Conservation (phyloP, 305 asterid species). For the Euphrasia arctica region DNA sequence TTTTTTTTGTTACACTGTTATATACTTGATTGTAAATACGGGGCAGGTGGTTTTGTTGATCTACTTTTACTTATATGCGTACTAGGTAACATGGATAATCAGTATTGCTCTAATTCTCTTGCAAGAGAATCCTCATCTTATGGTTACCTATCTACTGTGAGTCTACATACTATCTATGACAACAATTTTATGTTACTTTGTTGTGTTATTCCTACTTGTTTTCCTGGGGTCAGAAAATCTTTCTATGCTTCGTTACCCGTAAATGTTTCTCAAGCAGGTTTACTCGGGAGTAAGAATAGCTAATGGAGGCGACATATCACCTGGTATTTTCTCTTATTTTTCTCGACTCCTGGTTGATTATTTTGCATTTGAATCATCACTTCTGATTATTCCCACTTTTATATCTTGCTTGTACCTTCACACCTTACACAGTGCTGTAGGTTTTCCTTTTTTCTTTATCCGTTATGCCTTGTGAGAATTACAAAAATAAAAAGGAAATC, state of each 20-base stretch:
- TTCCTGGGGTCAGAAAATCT: background rate
- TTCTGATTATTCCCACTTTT: background rate
- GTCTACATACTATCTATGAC: slow-evolving; percentile 18
- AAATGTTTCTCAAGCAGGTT: slow-evolving; percentile 42
- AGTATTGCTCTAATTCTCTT: slow-evolving; percentile 21
- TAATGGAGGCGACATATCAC: slow-evolving; percentile 34
- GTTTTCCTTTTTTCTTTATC: background rate
- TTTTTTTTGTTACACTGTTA: background rate
- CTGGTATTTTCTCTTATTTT: slow-evolving; percentile 29
- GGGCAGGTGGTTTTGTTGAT: slow-evolving; percentile 7
- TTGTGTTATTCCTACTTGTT: background rate
- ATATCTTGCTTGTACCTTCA: background rate
- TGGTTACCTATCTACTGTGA: slow-evolving; percentile 28
- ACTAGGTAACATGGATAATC: slow-evolving; percentile 24
- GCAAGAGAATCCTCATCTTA: background rate
- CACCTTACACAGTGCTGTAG: slow-evolving; percentile 2
- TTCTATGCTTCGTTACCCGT: slow-evolving; percentile 5
- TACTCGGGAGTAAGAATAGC: slow-evolving; percentile 31
- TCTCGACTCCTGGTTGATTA: slow-evolving; percentile 3
- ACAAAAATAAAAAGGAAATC: background rate
- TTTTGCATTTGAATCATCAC: slow-evolving; percentile 1
- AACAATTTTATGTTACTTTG: background rate
- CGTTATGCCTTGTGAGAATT: background rate
- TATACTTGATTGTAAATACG: background rate
- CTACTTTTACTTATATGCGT: slow-evolving; percentile 15